Base-by-base conservation (phyloP, 1,284 basidiomycete species). In the Irpex sp. region DNA sequence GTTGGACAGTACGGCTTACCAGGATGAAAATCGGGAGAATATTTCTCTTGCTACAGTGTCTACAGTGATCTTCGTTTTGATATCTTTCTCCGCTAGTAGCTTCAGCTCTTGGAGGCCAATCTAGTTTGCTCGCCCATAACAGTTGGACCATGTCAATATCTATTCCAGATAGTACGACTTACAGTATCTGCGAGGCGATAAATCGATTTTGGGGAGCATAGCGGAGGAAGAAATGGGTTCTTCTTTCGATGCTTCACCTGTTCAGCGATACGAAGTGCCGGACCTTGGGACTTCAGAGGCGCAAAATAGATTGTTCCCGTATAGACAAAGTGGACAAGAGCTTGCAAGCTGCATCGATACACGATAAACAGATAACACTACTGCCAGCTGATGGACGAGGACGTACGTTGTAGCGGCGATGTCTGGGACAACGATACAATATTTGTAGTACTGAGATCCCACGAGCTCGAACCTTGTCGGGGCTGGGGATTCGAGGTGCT, bases 151-250 rank as follows among this genome's bases (percentile, higher is more conserved):
- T 31, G 31, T 31, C 31, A 3, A 17, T 17, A 47, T 11, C n/a
- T 11, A 2, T 17, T 1, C 5, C 34, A 60, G 15, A 56, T 37
- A n/a, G 31, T 13, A 31, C 13, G 31, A 58, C 62, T 52, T 37
- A 66, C 66, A 3, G 59, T 63, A 52, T 65, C 64, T 34, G 66
- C 66, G 8, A 67, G 62, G 11, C 62, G 61, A 60, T 67, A 67
- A 49, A 67, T 62, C 8, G 66, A 67, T 36, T 67, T 67, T 3
- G 66, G 66, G 5, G 66, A 67, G 34, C 64, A 67, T 11, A 59
- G 56, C 5, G 52, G 48, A 11, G 62, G 59, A 31, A 31, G 59
- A n/a, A 49, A 9, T 31, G 64, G 58, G n/a, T 65, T 34, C 21
- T 63, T 48, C 17, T 48, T 15, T 11, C 19, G 11, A 48, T 61